Base-by-base conservation (phyloP, 495 filamentous ascomycete genomes). In the Aspergillus egyptiacus region DNA sequence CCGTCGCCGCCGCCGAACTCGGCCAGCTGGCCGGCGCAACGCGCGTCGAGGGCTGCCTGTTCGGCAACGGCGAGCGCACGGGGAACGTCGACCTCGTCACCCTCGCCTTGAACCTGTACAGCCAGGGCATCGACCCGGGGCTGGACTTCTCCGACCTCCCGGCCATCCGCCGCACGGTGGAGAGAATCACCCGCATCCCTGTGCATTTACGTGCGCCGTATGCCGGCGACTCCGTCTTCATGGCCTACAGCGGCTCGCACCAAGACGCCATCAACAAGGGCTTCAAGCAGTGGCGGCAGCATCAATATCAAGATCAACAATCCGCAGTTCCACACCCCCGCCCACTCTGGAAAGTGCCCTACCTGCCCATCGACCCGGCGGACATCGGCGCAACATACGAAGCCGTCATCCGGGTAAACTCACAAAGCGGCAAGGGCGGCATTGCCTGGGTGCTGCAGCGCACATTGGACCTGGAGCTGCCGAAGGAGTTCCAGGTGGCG, bases 61-160 rank as follows among this genome's bases (percentile, higher is more conserved):
- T 95, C 56, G 89, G 89, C 19, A 94, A 95, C 58, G 89, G 89
- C 40, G 89, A 95, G 71, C 73, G 89, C 32, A 93, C 89, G 2
- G 89, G 89, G 33, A 95, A 95, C 61, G 89, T 95, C n/a, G 89
- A 94, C 61, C 75, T 95, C n/a, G 88, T 95, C 32, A 95, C 87
- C 4, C 73, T 95, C 23, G 89, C 83, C 14, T 68, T 95, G 38
- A 95, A 95, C 61, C 84, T 94, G 27, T 94, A 93, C 60, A 93
- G 85, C 0, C 89, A 94, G 64, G 89, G 89, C 25, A 81, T 93
- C 46, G 73, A 87, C 52, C 89, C 88, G 2, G 56, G 80, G 1
- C 78, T 94, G 53, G 84, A 94, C 68, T 91, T 95, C 61, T 88
- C 84, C 1, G 80, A 94, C 62, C 77, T 95, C 32, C 81, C 79